Percentiles rank a stretch among this genome's conserved stretches.
phyloP scores from a whole-genome alignment of 805 yeast genomes.

The Kodamaea leandrae region DNA sequence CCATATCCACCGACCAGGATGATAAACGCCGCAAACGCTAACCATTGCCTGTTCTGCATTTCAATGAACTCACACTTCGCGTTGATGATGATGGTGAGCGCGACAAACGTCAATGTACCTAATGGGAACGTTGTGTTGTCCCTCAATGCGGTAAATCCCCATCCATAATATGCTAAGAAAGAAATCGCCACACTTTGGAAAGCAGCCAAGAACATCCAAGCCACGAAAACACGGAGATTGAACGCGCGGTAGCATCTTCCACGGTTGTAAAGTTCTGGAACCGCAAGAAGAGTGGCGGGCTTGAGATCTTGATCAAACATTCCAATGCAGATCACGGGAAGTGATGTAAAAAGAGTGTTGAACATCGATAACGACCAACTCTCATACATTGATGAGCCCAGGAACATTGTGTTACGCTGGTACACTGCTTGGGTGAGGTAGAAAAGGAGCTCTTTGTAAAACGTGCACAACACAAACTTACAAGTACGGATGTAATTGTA shows the following conservation, averaged over 20 bases:
- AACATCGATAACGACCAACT: conserved; percentile 97
- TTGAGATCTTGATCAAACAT: conserved; percentile 89
- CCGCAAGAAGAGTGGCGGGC: conserved; percentile 84
- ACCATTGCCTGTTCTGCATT: conserved; percentile 68
- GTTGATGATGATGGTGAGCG: conserved; percentile 69
- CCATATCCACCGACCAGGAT: conserved; percentile 84
- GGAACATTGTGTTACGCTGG: conserved; percentile 82
- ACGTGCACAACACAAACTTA: conserved; percentile 88
- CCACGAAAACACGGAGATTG: conserved; percentile 62
- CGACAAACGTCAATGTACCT: conserved; percentile 74
- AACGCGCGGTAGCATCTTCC: conserved; percentile 78
- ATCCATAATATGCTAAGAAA: conserved; percentile 61
- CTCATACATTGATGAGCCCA: conserved; percentile 92
- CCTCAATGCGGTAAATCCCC: conserved; percentile 64
- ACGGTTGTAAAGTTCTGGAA: conserved; percentile 81
- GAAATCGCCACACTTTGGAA: conserved; percentile 68
- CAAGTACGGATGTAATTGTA: conserved; percentile 92
- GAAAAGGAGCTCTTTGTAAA: conserved; percentile 89
- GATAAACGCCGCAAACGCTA: conserved; percentile 61
- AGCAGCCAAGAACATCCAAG: conserved; percentile 79
- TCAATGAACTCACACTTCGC: conserved; percentile 79
- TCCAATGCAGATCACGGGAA: conserved; percentile 91
- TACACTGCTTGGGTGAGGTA: conserved; percentile 85
- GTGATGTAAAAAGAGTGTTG: conserved; percentile 90
- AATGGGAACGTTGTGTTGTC: conserved; percentile 82